Base-by-base conservation (phyloP, 2,329 filamentous ascomycete genomes). In the Rutstroemia sp. region DNA sequence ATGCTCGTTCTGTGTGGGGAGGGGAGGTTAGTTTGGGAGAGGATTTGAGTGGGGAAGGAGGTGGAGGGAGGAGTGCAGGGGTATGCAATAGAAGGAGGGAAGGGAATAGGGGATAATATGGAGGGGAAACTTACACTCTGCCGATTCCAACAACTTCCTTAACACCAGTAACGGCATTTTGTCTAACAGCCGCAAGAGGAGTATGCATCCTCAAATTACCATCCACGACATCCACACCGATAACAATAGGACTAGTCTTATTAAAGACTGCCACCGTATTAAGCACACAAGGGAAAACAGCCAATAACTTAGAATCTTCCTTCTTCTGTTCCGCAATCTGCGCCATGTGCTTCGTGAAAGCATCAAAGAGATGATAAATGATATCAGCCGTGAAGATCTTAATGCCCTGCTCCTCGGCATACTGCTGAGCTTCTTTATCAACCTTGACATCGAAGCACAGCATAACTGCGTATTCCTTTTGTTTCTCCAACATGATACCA, bases 361-460 rank as follows among this genome's bases (percentile, higher is more conserved):
- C 80, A 73, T 99, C 95, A 72, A 99, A 99, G 57, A 99, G 78
- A 73, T 99, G 94, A 74, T 99, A 99, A 69, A 99, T 99, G 67
- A 99, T 99, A 73, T 99, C 92, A 2, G 95, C 94, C 3, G 90
- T 95, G 77, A 99, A 99, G 67, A 99, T 89, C 78, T 95, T 97
- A 75, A 99, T 89, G 51, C 91, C 91, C 60, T 95, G 85, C 57
- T 97, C 91, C 17, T 96, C 90, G 10, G 94, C 94, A 67, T 97
- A 95, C 9, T 82, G 80, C 63, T 87, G 84, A 0, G 94, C 94
- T 70, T 99, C 94, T 73, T 96, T 97, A 75, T 99, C 94, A 16
- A 99, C 89, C 77, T 96, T 97, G 75, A 99, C 94, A 72, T 99
- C 95, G 80, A 99, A 99, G 73, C 94, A 97, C 51, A 99, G 84